Evolutionary conservation across 768 basidiomycete species (phyloP).

Genomic region (Tricholoma flavovirens): DNA sequence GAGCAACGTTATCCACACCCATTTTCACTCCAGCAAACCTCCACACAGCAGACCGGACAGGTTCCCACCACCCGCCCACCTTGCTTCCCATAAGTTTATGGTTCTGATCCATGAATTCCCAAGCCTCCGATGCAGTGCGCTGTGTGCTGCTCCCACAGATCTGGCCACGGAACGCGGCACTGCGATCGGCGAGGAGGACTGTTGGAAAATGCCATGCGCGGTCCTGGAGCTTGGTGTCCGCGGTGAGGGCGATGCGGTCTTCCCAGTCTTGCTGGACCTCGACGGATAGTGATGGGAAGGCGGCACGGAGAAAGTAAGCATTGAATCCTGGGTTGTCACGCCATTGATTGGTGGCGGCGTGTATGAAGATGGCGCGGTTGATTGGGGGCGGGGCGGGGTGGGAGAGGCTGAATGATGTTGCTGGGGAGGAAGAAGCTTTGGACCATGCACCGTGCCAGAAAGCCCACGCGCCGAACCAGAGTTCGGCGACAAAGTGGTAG

Average conservation of each 20-base stretch:
- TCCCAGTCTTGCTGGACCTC: slow-evolving; percentile 69
- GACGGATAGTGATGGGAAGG: slow-evolving; percentile 63
- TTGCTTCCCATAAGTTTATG: slow-evolving; percentile 31
- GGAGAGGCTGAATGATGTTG: slow-evolving; percentile 7
- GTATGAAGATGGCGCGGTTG: slow-evolving; percentile 67
- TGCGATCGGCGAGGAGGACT: slow-evolving; percentile 67
- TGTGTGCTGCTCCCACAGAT: slow-evolving; percentile 61
- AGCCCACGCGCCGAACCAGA: slow-evolving; percentile 70
- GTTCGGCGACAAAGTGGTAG: slow-evolving; percentile 84
- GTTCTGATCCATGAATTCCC: slow-evolving; percentile 40
- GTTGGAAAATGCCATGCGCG: slow-evolving; percentile 70
- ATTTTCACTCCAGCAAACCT: slow-evolving; percentile 52
- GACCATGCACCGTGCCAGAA: slow-evolving; percentile 59
- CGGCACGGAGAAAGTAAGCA: slow-evolving; percentile 66
- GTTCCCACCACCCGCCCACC: slow-evolving; percentile 73
- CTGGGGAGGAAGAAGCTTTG: slow-evolving; percentile 14
- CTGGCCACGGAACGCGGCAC: slow-evolving; percentile 65
- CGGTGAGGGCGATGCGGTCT: slow-evolving; percentile 44
- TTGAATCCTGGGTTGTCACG: slow-evolving; percentile 78
- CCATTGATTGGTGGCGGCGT: slow-evolving; percentile 55
- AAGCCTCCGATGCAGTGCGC: slow-evolving; percentile 67
- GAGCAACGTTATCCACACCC: neutral
- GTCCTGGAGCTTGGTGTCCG: slow-evolving; percentile 24
- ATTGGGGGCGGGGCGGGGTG: slow-evolving; percentile 42
- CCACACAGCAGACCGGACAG: slow-evolving; percentile 60